Percentiles rank a stretch among this genome's conserved stretches.
Evolutionary conservation across 2,329 filamentous ascomycete genomes (phyloP).

Genomic region (Fonsecaea nubica): DNA sequence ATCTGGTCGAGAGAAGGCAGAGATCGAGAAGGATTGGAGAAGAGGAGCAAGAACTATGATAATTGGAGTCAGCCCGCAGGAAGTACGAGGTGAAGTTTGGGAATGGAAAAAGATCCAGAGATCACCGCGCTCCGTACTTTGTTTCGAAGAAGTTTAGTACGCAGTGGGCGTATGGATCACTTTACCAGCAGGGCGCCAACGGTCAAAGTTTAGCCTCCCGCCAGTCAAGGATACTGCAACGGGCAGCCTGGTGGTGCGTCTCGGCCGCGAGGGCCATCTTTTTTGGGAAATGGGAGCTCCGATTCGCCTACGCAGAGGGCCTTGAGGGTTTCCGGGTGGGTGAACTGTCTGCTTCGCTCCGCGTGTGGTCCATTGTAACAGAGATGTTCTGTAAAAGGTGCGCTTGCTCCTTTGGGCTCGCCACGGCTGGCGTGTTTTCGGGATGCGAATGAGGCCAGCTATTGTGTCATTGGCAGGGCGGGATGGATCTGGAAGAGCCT

Average conservation of each 20-base stretch:
- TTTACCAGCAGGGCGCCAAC: slow-evolving; percentile 6
- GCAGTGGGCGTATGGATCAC: background rate
- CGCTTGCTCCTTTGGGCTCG: slow-evolving; percentile 19
- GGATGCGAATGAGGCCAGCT: slow-evolving; percentile 10
- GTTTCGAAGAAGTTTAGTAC: slow-evolving; percentile 4
- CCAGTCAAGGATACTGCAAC: slow-evolving; percentile 10
- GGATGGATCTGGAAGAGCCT: slow-evolving; percentile 15
- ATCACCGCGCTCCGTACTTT: slow-evolving; percentile 12
- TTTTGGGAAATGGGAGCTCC: background rate
- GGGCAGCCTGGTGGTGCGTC: slow-evolving; percentile 21
- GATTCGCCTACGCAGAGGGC: background rate
- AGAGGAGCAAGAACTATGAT: slow-evolving; percentile 2
- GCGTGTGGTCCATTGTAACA: background rate
- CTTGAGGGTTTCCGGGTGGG: background rate
- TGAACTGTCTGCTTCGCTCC: background rate
- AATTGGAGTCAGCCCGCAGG: slow-evolving; percentile 21
- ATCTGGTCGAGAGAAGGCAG: slow-evolving; percentile 22
- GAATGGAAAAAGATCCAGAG: slow-evolving; percentile 8
- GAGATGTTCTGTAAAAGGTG: background rate
- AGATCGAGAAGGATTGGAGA: slow-evolving; percentile 28
- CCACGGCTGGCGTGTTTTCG: slow-evolving; percentile 13
- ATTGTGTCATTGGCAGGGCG: slow-evolving; percentile 24
- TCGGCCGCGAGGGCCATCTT: background rate
- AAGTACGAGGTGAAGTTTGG: slow-evolving; percentile 5
- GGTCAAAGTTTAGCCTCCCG: background rate